These are phyloP conservation scores for Microcos paniculata DNA, from an alignment of 345 rosid genomes.

Conservation along the genomic window DNA sequence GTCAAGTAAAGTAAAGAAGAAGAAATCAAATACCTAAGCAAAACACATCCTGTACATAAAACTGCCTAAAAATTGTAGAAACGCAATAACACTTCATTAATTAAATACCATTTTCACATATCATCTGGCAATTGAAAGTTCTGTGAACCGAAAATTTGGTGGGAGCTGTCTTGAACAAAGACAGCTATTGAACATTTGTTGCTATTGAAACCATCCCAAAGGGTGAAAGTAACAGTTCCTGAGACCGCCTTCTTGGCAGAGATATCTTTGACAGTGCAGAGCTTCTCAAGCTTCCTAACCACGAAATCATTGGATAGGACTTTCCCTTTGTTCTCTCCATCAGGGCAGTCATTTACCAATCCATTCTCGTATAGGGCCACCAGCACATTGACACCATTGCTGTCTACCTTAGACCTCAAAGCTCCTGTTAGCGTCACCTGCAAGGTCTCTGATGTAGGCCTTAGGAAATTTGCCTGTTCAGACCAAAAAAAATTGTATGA, in stretches of 20 bases:
- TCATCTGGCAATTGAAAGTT: slow-evolving; percentile 55
- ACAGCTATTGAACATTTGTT: slow-evolving; percentile 65
- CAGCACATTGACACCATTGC: slow-evolving; percentile 59
- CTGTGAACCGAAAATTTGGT: slow-evolving; percentile 75
- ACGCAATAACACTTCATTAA: neutral
- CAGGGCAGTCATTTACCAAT: slow-evolving; percentile 56
- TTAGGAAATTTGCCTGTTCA: slow-evolving; percentile 60
- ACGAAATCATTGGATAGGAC: slow-evolving; percentile 72
- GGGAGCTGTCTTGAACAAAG: slow-evolving; percentile 61
- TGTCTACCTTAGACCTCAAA: slow-evolving; percentile 54
- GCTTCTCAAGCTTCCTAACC: slow-evolving; percentile 75
- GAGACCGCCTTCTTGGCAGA: slow-evolving; percentile 58
- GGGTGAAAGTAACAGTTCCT: slow-evolving; percentile 62
- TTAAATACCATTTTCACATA: slow-evolving; percentile 35
- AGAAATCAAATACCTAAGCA: slow-evolving; percentile 18
- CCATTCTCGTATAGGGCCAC: slow-evolving; percentile 79
- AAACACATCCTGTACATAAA: slow-evolving; percentile 31
- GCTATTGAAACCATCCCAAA: slow-evolving; percentile 72
- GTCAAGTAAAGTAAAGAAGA: neutral
- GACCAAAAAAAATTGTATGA: neutral
- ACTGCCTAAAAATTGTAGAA: slow-evolving; percentile 9
- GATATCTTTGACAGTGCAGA: slow-evolving; percentile 60
- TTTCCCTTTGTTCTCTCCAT: slow-evolving; percentile 80
- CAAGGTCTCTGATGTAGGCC: slow-evolving; percentile 58
- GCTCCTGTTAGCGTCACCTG: slow-evolving; percentile 61